Conservation (phyloP, 2,329 filamentous ascomycete genomes). For the Diplocarpon rosae region DNA sequence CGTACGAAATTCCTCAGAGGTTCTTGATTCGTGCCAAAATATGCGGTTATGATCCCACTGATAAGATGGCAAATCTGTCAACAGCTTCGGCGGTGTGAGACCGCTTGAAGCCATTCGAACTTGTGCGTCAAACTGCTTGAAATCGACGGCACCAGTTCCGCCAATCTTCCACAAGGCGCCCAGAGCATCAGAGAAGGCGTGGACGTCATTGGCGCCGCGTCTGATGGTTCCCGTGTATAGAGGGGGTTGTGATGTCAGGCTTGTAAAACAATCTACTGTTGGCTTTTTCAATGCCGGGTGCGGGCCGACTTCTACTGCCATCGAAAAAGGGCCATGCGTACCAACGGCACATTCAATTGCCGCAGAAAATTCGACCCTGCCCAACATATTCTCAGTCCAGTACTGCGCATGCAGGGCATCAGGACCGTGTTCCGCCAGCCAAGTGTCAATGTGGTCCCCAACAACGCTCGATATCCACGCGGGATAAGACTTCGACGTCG, state of each 20-base stretch:
- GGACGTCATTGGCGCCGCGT: constrained; percentile 3
- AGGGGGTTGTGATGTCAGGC: neutral
- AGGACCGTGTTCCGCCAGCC: too few species aligned
- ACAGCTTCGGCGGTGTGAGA: neutral
- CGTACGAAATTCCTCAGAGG: constrained; percentile 1
- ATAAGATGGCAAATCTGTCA: constrained; percentile 8
- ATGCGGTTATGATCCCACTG: constrained; percentile 4
- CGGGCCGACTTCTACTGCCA: constrained; percentile 18
- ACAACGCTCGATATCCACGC: too few species aligned
- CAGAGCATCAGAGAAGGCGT: neutral
- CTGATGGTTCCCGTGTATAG: constrained; percentile 9
- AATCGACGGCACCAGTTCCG: neutral
- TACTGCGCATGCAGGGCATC: neutral
- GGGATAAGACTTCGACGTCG: too few species aligned
- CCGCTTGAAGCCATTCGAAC: neutral
- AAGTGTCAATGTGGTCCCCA: too few species aligned
- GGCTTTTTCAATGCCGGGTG: constrained; percentile 17
- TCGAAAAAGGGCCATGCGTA: constrained; percentile 2
- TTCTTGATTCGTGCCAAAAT: constrained; percentile 12
- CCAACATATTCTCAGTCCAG: constrained; percentile 4
- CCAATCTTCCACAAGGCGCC: neutral
- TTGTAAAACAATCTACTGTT: constrained; percentile 6
- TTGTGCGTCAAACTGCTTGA: neutral
- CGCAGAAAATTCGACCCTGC: constrained; percentile 32
- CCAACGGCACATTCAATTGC: constrained; percentile 25